These are phyloP conservation scores for Thermoascus crustaceus DNA, from an alignment of 2,329 filamentous ascomycete species.

Conservation along the genomic window DNA sequence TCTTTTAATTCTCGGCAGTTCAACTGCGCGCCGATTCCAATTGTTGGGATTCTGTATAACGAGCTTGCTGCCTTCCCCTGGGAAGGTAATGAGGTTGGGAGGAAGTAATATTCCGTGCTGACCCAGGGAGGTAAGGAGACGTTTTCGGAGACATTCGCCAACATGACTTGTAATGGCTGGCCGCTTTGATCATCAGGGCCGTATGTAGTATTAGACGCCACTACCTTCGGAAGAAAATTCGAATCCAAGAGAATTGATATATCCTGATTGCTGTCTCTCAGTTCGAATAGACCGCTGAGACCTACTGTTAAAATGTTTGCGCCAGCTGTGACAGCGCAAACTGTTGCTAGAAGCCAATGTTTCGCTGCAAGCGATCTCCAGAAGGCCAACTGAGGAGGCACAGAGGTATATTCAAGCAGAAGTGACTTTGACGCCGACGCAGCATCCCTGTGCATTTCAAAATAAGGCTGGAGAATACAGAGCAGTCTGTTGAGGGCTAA, in stretches of 20 bases:
- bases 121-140: conserved; percentile 46
- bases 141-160: conserved; percentile 39
- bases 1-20: conserved; percentile 22
- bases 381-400: conserved; percentile 47
- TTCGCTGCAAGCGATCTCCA: conserved; percentile 37
- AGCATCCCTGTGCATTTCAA: conserved; percentile 39
- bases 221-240: background rate
- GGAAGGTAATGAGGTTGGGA: conserved; percentile 31
- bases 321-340: conserved; percentile 44
- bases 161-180: conserved; percentile 35
- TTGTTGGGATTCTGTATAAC: conserved; percentile 20
- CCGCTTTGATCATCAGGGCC: conserved; percentile 17
- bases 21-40: conserved; percentile 26
- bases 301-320: conserved; percentile 48
- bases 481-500: conserved; percentile 46
- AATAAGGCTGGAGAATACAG: conserved; percentile 48
- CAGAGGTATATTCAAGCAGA: conserved; percentile 42
- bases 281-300: conserved; percentile 42
- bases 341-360: conserved; percentile 40
- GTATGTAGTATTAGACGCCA: background rate
- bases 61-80: conserved; percentile 2
- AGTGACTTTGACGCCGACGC: conserved; percentile 32
- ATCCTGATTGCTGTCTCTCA: background rate
- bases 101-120: conserved; percentile 38
- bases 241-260: background rate